Base-by-base conservation (phyloP, 352 stramenopile species). In the Globisporangium nodosum region DNA sequence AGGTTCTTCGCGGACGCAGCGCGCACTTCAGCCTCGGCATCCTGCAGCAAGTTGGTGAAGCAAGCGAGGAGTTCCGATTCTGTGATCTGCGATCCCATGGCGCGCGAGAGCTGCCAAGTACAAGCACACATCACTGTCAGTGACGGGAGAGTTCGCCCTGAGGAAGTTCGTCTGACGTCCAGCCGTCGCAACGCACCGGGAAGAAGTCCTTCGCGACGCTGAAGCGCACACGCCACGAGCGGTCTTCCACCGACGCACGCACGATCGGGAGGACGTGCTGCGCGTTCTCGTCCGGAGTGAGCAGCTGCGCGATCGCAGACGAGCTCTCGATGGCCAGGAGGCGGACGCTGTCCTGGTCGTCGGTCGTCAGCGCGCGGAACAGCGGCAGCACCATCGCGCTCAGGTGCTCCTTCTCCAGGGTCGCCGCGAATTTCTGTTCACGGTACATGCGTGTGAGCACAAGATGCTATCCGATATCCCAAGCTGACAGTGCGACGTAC, bases 281-380 rank as follows among this genome's bases (percentile, higher is more conserved):
- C 52, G 70, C 74, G 71, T 92, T 93, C 48, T 93, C 82, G 1
- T 96, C 85, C 39, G 76, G 69, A 21, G 76, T 76, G 5, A 96
- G 71, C 50, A 89, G 60, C 54, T 86, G 81, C 18, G 74, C 79
- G 55, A 96, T 89, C n/a, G 71, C 69, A 13, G 83, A 78, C 60
- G 78, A 92, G 69, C 87, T 94, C 61, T 91, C 82, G 65, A 98
- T 95, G 16, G 90, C 90, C 55, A 98, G 69, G 49, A 97, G 78
- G 37, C 92, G 85, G n/a, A 98, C 92, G 51, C 85, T 97, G 76
- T 98, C 94, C 74, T 98, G 91, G 64, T 98, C 92, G 70, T 98
- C 94, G 24, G 72, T 70, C 56, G 87, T 96, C 30, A 98, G 71
- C 39, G 82, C 71, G 52, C 92, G 89, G 73, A 96, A 97, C 18